Evolutionary conservation across 164 flowering plant species (phyloP).

Genomic region (Umbellularia californica): DNA sequence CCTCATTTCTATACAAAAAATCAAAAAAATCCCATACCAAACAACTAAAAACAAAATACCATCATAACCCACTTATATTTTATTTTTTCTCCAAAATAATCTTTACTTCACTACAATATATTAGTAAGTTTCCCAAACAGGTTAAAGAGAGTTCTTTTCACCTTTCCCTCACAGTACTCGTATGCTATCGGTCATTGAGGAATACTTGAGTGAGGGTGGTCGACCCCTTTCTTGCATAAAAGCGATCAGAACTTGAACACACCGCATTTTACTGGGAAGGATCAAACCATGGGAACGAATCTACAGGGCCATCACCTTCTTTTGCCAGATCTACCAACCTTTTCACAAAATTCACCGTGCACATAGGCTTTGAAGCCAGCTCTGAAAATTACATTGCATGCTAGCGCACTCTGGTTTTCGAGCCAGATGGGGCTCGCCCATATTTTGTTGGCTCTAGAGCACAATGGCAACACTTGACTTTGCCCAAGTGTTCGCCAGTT

Average conservation of each 20-base stretch:
- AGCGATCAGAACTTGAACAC: neutral
- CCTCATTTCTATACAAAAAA: too few species aligned
- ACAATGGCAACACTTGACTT: neutral
- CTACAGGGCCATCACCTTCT: neutral
- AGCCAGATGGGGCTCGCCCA: neutral
- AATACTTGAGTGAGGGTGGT: neutral
- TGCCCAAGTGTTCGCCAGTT: neutral
- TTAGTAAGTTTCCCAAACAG: too few species aligned
- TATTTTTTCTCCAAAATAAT: too few species aligned
- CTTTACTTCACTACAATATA: too few species aligned
- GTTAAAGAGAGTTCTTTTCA: too few species aligned
- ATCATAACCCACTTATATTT: too few species aligned
- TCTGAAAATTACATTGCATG: too few species aligned
- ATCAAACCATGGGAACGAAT: neutral
- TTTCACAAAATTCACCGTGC: neutral
- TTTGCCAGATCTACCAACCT: neutral
- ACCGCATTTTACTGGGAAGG: neutral
- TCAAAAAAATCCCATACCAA: too few species aligned
- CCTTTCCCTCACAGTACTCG: too few species aligned
- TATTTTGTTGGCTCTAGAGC: neutral
- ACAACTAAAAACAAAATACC: too few species aligned
- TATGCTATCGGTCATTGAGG: too few species aligned
- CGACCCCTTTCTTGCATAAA: neutral
- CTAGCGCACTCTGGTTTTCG: neutral
- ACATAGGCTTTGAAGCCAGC: too few species aligned